A percentile compares a stretch with the other conserved stretches of the same genome.
These are phyloP conservation scores for Dicorynia guianensis DNA, from an alignment of 306 rosid species.

Conservation along the genomic window DNA sequence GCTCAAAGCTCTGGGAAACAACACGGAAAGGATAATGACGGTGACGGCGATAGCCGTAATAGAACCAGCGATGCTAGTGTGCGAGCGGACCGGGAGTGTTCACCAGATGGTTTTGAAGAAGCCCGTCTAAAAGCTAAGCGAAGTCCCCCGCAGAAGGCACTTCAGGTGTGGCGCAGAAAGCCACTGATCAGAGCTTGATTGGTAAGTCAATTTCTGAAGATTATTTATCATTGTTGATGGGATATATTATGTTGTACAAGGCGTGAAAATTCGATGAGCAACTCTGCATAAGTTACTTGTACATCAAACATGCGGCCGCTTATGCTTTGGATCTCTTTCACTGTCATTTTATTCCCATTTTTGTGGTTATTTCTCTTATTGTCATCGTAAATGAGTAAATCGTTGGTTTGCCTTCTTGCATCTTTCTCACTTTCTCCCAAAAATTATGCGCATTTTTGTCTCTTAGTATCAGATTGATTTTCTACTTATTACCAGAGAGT, in stretches of 20 bases:
- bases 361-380: neutral
- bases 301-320: neutral
- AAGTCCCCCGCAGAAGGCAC: conserved; percentile 57
- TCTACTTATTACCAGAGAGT: neutral
- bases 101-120: conserved; percentile 76
- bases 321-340: neutral
- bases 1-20: conserved; percentile 44
- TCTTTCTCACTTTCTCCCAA: neutral
- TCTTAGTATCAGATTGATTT: neutral
- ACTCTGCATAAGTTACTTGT: neutral
- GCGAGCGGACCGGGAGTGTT: conserved; percentile 70
- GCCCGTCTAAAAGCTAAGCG: conserved; percentile 69
- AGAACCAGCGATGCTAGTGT: conserved; percentile 56
- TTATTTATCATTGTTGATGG: neutral
- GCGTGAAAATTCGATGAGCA: neutral
- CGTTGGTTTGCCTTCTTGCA: neutral
- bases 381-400: neutral
- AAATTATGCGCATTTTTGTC: neutral
- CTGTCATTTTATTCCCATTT: neutral
- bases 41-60: conserved; percentile 48
- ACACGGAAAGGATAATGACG: conserved; percentile 40
- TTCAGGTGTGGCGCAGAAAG: conserved; percentile 44
- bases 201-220: conserved; percentile 46
- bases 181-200: conserved; percentile 61
- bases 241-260: conserved; percentile 40